These are phyloP conservation scores for Allium cepa DNA, from an alignment of 106 monocot genomes.

Conservation along the genomic window DNA sequence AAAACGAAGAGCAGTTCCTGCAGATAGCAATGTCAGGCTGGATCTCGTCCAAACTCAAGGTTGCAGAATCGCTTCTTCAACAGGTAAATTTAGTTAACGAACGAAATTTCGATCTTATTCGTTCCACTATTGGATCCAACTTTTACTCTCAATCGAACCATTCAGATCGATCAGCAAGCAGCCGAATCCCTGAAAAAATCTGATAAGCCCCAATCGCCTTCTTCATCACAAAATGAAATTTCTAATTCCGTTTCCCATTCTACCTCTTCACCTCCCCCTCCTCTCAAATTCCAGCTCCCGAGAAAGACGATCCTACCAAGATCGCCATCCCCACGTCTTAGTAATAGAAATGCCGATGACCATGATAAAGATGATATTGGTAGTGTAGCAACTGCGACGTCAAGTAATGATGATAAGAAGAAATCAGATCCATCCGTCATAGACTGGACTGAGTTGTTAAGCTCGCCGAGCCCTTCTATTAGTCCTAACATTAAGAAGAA, in stretches of 20 bases:
- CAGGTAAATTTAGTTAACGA: slow-evolving; percentile 16
- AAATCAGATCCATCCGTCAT: slow-evolving; percentile 10
- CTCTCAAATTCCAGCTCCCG: slow-evolving; percentile 38
- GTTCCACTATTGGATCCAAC: neutral
- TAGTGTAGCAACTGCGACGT: neutral
- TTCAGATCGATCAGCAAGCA: slow-evolving; percentile 94
- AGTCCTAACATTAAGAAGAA: slow-evolving; percentile 11
- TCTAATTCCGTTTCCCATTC: slow-evolving; percentile 9
- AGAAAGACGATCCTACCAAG: slow-evolving; percentile 7
- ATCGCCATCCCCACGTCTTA: slow-evolving; percentile 7
- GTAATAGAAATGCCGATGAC: neutral
- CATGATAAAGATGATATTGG: no score
- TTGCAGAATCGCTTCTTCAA: slow-evolving; percentile 77
- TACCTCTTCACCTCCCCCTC: slow-evolving; percentile 1
- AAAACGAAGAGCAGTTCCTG: neutral
- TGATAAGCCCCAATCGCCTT: slow-evolving; percentile 10
- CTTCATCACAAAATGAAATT: neutral
- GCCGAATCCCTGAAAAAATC: slow-evolving; percentile 57
- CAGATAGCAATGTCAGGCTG: slow-evolving; percentile 48
- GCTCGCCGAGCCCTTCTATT: slow-evolving; percentile 21
- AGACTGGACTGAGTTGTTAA: slow-evolving; percentile 82
- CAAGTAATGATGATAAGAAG: neutral
- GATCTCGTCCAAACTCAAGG: slow-evolving; percentile 94
- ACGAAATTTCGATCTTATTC: neutral
- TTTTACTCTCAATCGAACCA: neutral